Evolutionary conservation across 2,329 filamentous ascomycete species (phyloP).

Genomic region (Dactylellina cionopaga): DNA sequence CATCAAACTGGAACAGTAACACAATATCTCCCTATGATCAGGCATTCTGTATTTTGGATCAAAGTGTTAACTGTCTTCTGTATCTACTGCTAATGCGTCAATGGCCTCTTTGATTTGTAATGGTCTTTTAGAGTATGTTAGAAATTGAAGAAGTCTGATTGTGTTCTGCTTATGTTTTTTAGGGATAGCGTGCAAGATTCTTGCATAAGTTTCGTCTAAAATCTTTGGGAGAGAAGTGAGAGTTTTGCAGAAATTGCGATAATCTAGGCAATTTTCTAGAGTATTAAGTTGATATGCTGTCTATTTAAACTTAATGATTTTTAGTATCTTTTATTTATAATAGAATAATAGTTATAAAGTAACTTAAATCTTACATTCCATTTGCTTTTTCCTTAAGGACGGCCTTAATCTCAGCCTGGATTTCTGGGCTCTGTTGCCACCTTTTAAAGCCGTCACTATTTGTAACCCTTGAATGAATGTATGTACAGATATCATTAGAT

Average conservation of each 20-base stretch:
- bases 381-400: conserved; percentile 52
- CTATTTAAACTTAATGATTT: conserved; percentile 56
- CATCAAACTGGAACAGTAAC: conserved; percentile 57
- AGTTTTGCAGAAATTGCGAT: conserved; percentile 24
- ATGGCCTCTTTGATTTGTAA: conserved; percentile 57
- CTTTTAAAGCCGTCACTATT: conserved; percentile 54
- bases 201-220: conserved; percentile 55
- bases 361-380: conserved; percentile 57
- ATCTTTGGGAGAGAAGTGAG: conserved; percentile 52
- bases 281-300: conserved; percentile 58
- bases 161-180: conserved; percentile 48
- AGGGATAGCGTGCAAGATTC: conserved; percentile 56
- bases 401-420: conserved; percentile 30
- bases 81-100: conserved; percentile 58
- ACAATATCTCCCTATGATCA: conserved; percentile 55
- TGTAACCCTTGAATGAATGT: conserved; percentile 30
- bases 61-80: conserved; percentile 53
- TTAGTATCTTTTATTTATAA: conserved; percentile 7
- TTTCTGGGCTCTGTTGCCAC: conserved; percentile 54
- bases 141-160: conserved; percentile 56
- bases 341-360: background rate
- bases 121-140: conserved; percentile 56
- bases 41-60: conserved; percentile 56
- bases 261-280: conserved; percentile 54
- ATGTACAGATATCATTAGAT: conserved; percentile 2